Evolutionary conservation across 805 yeast species (phyloP).

Genomic region (Maudiozyma serrabonitensis): DNA sequence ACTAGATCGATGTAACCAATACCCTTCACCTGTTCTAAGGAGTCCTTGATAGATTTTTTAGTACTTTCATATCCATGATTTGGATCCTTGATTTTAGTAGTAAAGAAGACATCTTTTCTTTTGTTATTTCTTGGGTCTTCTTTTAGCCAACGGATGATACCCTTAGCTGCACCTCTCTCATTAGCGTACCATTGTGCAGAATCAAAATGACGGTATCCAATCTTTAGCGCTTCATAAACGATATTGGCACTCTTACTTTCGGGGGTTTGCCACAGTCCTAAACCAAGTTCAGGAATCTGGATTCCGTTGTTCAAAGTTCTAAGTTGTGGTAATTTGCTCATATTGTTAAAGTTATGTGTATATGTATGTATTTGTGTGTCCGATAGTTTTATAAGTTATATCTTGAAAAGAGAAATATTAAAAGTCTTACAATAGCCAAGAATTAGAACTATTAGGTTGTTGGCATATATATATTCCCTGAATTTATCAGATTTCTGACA

Average conservation of each 20-base stretch:
- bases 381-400: neutral
- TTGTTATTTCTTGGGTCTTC: slow-evolving; percentile 35
- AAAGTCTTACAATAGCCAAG: too few relatives aligned
- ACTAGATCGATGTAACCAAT: slow-evolving; percentile 60
- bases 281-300: slow-evolving; percentile 44
- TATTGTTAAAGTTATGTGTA: neutral
- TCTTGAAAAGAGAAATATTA: neutral
- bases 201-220: slow-evolving; percentile 68
- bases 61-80: slow-evolving; percentile 52
- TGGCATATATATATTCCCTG: too few relatives aligned
- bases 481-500: too few relatives aligned
- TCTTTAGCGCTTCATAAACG: slow-evolving; percentile 46
- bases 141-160: slow-evolving; percentile 42
- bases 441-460: too few relatives aligned
- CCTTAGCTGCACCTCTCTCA: slow-evolving; percentile 50
- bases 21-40: slow-evolving; percentile 41
- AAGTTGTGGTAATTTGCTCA: neutral
- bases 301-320: slow-evolving; percentile 44
- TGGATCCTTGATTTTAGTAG: slow-evolving; percentile 65
- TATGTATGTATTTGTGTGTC: too few relatives aligned
- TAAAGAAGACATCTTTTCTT: slow-evolving; percentile 45
- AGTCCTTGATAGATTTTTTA: slow-evolving; percentile 44
- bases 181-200: slow-evolving; percentile 56
- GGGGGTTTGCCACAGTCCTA: slow-evolving; percentile 43
- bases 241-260: slow-evolving; percentile 31